Evolutionary conservation across 2,329 filamentous ascomycete species (phyloP).

Genomic region (Alternaria novae-zelandiae): DNA sequence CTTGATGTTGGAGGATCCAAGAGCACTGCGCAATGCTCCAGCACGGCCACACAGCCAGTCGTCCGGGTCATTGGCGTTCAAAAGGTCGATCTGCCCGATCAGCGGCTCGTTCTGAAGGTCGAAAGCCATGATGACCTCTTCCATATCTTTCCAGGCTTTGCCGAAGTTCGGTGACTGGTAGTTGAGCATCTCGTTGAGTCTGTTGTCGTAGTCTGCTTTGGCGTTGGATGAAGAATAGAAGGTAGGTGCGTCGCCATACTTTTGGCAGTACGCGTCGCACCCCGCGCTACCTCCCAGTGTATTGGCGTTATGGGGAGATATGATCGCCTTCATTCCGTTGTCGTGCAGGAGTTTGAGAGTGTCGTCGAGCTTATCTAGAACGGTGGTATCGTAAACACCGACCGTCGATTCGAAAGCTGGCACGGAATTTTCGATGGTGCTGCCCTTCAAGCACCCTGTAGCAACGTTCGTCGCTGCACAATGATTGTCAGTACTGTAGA

Average conservation of each 20-base stretch:
- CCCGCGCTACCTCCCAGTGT: not conserved
- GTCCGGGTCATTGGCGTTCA: not conserved
- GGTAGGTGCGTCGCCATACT: not conserved
- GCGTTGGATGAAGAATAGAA: not conserved
- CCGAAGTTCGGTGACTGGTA: not conserved
- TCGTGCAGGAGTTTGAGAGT: not conserved
- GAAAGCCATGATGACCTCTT: not conserved
- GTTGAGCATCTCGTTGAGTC: not conserved
- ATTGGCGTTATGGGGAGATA: not conserved
- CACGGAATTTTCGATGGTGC: not conserved
- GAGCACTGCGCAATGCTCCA: not conserved
- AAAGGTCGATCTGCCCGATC: not conserved
- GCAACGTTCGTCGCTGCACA: not conserved
- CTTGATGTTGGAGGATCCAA: not conserved
- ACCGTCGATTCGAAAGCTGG: not conserved
- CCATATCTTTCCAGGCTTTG: not conserved
- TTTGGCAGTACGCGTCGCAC: not conserved
- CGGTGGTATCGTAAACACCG: not conserved
- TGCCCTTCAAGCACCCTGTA: not conserved
- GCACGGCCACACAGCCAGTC: not conserved
- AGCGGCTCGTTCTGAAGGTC: not conserved
- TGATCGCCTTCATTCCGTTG: not conserved
- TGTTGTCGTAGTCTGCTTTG: slow-evolving; percentile 1
- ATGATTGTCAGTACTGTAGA: not conserved
- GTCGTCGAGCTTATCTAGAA: not conserved